A percentile compares a stretch with the other conserved stretches of the same genome.
phyloP scores from a whole-genome alignment of 2,329 filamentous ascomycete genomes.

The Fusarium sp. region DNA sequence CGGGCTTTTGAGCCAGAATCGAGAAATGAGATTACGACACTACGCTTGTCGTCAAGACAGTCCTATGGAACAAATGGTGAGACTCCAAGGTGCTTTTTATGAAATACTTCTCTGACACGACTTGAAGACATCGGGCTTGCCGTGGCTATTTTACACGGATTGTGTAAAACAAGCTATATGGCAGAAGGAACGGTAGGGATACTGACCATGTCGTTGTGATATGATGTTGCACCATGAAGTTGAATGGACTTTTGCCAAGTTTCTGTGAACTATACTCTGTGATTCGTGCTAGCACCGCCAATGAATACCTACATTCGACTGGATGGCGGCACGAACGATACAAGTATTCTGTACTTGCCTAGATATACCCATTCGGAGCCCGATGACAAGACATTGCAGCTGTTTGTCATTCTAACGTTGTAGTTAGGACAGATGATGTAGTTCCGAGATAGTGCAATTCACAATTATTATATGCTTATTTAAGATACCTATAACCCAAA shows the following conservation, averaged over 20 bases:
- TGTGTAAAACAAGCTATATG: not conserved
- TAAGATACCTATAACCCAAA: constrained; percentile 16
- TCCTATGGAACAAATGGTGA: constrained; percentile 33
- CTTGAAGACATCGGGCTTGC: constrained; percentile 31
- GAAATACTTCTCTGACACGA: constrained; percentile 34
- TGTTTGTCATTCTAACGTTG: not conserved
- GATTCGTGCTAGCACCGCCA: not conserved
- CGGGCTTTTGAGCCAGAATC: constrained; percentile 16
- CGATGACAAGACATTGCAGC: not conserved
- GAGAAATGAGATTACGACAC: constrained; percentile 32
- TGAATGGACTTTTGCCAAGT: not conserved
- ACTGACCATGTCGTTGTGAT: not conserved
- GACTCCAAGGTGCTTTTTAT: constrained; percentile 33
- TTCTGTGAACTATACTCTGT: not conserved
- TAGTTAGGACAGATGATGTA: not conserved
- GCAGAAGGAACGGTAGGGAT: constrained; percentile 13
- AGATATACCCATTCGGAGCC: not conserved
- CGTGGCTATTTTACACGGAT: not conserved
- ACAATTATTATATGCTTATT: not conserved
- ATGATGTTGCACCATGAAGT: not conserved
- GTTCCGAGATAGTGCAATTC: not conserved
- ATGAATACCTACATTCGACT: not conserved
- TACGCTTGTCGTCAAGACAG: not conserved
- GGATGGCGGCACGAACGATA: not conserved
- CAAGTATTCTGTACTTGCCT: not conserved